These are phyloP conservation scores for Monosporascus cannonballus DNA, from an alignment of 2,329 filamentous ascomycete genomes.

Conservation along the genomic window DNA sequence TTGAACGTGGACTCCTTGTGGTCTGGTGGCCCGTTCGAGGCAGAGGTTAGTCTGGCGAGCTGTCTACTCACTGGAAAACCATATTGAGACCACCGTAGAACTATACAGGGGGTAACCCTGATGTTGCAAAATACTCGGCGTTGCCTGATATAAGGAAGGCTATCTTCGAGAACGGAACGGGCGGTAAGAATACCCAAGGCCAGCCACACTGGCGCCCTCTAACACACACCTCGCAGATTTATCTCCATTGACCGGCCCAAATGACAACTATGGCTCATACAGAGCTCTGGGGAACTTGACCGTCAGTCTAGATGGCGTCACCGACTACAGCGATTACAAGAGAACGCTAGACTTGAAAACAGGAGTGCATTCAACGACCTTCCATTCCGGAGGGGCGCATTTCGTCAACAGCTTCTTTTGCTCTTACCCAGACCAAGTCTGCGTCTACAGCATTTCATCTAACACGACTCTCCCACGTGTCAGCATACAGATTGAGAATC, in stretches of 20 bases:
- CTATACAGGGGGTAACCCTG: conserved; percentile 43
- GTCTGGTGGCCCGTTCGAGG: conserved; percentile 44
- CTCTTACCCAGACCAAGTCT: conserved; percentile 34
- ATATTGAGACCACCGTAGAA: conserved; percentile 17
- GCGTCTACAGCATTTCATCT: conserved; percentile 19
- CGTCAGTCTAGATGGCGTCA: conserved; percentile 28
- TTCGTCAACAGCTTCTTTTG: conserved; percentile 36
- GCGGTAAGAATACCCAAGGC: conserved; percentile 24
- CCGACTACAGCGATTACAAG: conserved; percentile 28
- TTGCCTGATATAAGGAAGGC: conserved; percentile 36
- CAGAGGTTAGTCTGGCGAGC: conserved; percentile 20
- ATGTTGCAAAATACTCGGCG: conserved; percentile 23
- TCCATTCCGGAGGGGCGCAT: conserved; percentile 25
- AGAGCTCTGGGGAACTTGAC: conserved; percentile 41
- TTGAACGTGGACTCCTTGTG: conserved; percentile 45
- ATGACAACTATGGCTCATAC: conserved; percentile 38
- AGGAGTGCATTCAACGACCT: conserved; percentile 31
- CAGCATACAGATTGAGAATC: conserved; percentile 36
- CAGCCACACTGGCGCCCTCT: not conserved
- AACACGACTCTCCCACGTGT: conserved; percentile 30
- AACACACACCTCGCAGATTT: conserved; percentile 22
- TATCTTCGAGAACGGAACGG: conserved; percentile 43
- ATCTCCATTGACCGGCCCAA: conserved; percentile 31
- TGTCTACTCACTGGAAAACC: not conserved
- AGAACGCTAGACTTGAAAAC: conserved; percentile 36